Conservation (phyloP, 75 land plant genomes). For the Gnetum montanum region DNA sequence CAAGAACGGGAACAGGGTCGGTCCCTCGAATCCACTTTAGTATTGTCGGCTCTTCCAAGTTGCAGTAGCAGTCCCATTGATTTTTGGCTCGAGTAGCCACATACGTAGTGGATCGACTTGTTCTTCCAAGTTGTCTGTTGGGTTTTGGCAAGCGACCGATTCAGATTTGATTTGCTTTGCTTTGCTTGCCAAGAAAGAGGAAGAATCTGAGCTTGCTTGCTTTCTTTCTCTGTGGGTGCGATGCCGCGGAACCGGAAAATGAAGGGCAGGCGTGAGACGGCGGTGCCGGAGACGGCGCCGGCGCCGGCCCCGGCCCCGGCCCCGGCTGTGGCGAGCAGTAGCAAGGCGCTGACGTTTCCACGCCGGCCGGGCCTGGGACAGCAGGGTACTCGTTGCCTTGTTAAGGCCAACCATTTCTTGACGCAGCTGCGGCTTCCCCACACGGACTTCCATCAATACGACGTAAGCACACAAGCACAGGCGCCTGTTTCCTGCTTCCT, state of each 20-base stretch:
- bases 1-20: too few species aligned
- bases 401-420: constrained; percentile 72
- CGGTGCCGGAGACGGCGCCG: background rate
- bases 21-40: too few species aligned
- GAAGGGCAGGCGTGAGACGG: background rate
- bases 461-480: constrained; percentile 43
- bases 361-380: constrained; percentile 49
- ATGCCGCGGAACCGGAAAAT: background rate
- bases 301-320: background rate
- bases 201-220: too few species aligned
- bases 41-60: too few species aligned
- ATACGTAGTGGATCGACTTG: too few species aligned
- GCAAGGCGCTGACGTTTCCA: constrained; percentile 40
- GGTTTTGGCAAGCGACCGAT: background rate
- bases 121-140: background rate
- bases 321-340: constrained; percentile 35
- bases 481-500: too few species aligned
- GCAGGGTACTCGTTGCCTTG: constrained; percentile 43
- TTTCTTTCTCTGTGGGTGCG: background rate
- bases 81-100: too few species aligned
- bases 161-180: background rate
- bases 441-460: constrained; percentile 63
- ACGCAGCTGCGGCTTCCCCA: constrained; percentile 50
- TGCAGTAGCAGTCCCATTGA: too few species aligned
- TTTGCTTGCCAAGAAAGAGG: too few species aligned